Conservation (phyloP, 768 basidiomycete genomes). For the Brasilioporus rufonigricans region DNA sequence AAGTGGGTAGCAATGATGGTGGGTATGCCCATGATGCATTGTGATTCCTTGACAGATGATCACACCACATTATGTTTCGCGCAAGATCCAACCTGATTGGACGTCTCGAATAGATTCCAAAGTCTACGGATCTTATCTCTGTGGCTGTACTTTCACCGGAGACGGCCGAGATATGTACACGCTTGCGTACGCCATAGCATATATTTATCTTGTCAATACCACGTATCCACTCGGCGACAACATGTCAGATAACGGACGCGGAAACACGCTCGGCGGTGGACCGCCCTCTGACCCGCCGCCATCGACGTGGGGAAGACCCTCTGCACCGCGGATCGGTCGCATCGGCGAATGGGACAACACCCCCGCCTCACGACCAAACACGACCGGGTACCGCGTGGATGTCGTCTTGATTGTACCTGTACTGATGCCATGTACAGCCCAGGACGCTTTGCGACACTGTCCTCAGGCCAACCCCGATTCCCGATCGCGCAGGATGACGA, state of each 20-base stretch:
- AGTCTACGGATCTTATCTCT: no score
- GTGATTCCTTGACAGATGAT: no score
- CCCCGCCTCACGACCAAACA: slow-evolving; percentile 21
- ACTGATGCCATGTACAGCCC: slow-evolving; percentile 17
- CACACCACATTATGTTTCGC: no score
- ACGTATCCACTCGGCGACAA: no score
- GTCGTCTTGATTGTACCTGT: not conserved
- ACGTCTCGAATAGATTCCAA: no score
- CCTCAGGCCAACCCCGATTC: slow-evolving; percentile 19
- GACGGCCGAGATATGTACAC: no score
- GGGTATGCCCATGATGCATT: no score
- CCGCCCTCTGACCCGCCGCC: slow-evolving; percentile 46
- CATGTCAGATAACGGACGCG: slow-evolving; percentile 43
- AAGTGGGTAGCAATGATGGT: no score
- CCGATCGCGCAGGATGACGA: slow-evolving; percentile 29
- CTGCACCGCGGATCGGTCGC: slow-evolving; percentile 46
- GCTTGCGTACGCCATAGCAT: no score
- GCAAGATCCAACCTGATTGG: no score
- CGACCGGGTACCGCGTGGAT: slow-evolving; percentile 10
- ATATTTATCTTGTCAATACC: no score
- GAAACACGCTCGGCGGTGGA: slow-evolving; percentile 50
- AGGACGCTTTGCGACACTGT: slow-evolving; percentile 36
- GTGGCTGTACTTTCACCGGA: no score
- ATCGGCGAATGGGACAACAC: slow-evolving; percentile 47
- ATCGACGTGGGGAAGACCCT: slow-evolving; percentile 41